These are phyloP conservation scores for Fusarium burgessii DNA, from an alignment of 2,329 filamentous ascomycete genomes.

Conservation along the genomic window DNA sequence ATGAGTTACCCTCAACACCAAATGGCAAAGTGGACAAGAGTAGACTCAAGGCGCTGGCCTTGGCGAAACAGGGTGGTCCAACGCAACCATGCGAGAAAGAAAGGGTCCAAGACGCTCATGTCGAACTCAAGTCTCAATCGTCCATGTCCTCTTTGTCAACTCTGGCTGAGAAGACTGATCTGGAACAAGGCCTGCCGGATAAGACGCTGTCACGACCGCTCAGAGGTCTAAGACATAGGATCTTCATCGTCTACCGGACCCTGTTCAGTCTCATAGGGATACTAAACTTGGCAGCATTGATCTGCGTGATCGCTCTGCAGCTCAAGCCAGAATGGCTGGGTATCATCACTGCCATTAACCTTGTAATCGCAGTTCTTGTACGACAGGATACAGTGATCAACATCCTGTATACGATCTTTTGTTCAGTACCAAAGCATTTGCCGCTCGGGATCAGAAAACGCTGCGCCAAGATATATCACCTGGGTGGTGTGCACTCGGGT, in stretches of 20 bases:
- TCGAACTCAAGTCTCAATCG: slow-evolving; percentile 49
- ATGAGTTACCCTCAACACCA: slow-evolving; percentile 61
- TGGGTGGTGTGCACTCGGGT: slow-evolving; percentile 64
- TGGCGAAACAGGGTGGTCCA: slow-evolving; percentile 11
- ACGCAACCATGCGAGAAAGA: slow-evolving; percentile 16
- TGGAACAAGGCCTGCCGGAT: slow-evolving; percentile 52
- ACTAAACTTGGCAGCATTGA: slow-evolving; percentile 62
- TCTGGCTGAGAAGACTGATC: slow-evolving; percentile 47
- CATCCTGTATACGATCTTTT: slow-evolving; percentile 59
- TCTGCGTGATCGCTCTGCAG: slow-evolving; percentile 54
- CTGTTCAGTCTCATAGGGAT: slow-evolving; percentile 67
- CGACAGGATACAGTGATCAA: slow-evolving; percentile 68
- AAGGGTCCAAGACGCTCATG: slow-evolving; percentile 1
- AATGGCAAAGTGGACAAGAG: slow-evolving; percentile 70
- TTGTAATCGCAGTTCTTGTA: slow-evolving; percentile 62
- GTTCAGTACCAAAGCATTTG: slow-evolving; percentile 58
- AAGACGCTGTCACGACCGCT: slow-evolving; percentile 56
- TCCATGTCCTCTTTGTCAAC: slow-evolving; percentile 48
- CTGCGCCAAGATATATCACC: slow-evolving; percentile 64
- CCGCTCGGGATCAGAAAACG: slow-evolving; percentile 62
- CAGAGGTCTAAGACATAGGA: slow-evolving; percentile 56
- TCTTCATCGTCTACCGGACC: slow-evolving; percentile 67
- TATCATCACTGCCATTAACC: slow-evolving; percentile 61
- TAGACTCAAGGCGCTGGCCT: slow-evolving; percentile 54
- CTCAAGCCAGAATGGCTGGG: slow-evolving; percentile 54